A percentile compares a stretch with the other conserved stretches of the same genome.
phyloP scores from a whole-genome alignment of 352 stramenopile species.

The Phytopythium litorale region DNA sequence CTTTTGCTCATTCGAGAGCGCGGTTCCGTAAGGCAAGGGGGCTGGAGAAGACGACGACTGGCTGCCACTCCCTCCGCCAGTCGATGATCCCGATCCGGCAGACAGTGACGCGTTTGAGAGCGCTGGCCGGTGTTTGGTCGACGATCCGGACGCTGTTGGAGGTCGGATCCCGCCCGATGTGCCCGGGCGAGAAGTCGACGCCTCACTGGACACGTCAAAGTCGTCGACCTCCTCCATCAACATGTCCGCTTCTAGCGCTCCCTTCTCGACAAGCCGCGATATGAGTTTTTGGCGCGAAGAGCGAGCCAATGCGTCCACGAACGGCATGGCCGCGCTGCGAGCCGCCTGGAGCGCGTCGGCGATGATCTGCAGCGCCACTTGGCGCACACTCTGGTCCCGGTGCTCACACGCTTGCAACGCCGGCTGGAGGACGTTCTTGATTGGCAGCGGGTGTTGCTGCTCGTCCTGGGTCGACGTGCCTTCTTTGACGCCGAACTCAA shows the following conservation, averaged over 20 bases:
- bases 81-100: constrained; percentile 8
- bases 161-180: constrained; percentile 54
- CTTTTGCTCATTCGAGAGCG: constrained; percentile 59
- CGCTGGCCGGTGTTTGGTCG: constrained; percentile 71
- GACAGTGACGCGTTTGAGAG: constrained; percentile 60
- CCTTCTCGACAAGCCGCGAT: constrained; percentile 69
- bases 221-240: constrained; percentile 85
- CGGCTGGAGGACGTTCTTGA: constrained; percentile 68
- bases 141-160: constrained; percentile 66
- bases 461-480: constrained; percentile 1
- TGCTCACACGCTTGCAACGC: constrained; percentile 70
- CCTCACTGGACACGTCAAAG: constrained; percentile 49
- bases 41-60: constrained; percentile 24
- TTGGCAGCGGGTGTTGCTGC: constrained; percentile 22
- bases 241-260: constrained; percentile 69
- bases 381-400: constrained; percentile 63
- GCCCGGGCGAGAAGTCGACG: constrained; percentile 27
- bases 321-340: constrained; percentile 58
- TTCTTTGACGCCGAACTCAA: constrained; percentile 77
- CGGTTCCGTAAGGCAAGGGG: constrained; percentile 64
- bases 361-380: constrained; percentile 67
- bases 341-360: constrained; percentile 57
- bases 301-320: constrained; percentile 58
- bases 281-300: constrained; percentile 76
- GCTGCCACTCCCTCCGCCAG: constrained; percentile 9